These are phyloP conservation scores for Lolium rigidum DNA, from an alignment of 176 grass and related monocot genomes.

Conservation along the genomic window DNA sequence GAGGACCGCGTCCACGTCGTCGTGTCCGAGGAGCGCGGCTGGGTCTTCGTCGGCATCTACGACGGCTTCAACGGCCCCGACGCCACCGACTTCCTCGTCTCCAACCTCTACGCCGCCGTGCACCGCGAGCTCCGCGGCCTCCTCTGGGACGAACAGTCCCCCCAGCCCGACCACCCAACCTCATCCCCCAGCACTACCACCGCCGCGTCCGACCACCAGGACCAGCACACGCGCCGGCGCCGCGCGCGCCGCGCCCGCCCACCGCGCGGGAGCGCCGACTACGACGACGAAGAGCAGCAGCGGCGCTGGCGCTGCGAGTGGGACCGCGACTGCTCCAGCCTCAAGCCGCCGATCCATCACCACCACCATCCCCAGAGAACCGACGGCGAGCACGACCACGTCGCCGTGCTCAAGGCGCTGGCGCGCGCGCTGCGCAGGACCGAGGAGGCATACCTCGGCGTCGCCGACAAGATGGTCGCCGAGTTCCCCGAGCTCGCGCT, in stretches of 20 bases:
- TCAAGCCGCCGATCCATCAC: constrained; percentile 42
- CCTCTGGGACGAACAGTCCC: constrained; percentile 53
- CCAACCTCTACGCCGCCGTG: constrained; percentile 86
- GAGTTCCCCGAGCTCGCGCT: constrained; percentile 87
- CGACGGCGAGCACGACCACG: constrained; percentile 55
- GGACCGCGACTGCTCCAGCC: constrained; percentile 51
- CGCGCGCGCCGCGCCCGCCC: constrained; percentile 29
- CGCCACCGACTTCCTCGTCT: constrained; percentile 91
- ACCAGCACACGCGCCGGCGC: constrained; percentile 34
- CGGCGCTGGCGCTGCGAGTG: constrained; percentile 56
- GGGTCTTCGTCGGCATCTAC: constrained; percentile 98
- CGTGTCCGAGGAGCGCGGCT: constrained; percentile 82
- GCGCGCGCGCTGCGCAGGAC: constrained; percentile 75
- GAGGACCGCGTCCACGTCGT: constrained; percentile 94
- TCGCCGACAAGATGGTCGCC: constrained; percentile 78
- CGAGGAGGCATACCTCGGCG: constrained; percentile 69
- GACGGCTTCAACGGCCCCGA: constrained; percentile 99
- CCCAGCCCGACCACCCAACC: constrained; percentile 11
- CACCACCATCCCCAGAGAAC: neutral
- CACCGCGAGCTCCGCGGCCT: constrained; percentile 79
- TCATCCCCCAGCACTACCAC: constrained; percentile 42
- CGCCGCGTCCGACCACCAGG: constrained; percentile 27
- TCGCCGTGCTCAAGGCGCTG: constrained; percentile 82
- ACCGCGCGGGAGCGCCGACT: constrained; percentile 31
- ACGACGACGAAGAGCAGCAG: constrained; percentile 28